Conservation (phyloP, 257 asterid genomes). For the Fraxinus pennsylvanica region DNA sequence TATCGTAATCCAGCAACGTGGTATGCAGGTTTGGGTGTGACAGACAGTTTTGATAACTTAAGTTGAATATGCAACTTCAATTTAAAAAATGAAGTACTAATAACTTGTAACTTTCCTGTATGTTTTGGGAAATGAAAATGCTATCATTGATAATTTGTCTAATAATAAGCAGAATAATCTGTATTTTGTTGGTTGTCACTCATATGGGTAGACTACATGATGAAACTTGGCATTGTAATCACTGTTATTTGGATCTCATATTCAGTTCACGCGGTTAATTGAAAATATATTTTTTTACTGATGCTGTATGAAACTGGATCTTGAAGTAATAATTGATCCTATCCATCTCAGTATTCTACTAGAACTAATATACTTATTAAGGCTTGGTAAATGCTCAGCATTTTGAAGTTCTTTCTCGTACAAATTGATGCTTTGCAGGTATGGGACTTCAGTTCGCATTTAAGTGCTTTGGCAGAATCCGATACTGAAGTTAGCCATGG, state of each 20-base stretch:
- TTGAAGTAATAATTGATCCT: neutral
- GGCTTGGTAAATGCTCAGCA: neutral
- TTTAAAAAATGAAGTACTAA: neutral
- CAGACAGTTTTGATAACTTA: neutral
- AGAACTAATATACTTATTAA: neutral
- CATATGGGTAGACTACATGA: neutral
- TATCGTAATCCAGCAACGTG: neutral
- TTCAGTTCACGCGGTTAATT: neutral
- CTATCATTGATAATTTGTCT: neutral
- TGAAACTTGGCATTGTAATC: neutral
- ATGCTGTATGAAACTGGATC: neutral
- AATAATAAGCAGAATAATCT: neutral
- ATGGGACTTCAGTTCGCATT: constrained; percentile 89
- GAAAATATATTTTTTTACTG: neutral
- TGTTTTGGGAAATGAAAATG: neutral
- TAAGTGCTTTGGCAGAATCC: constrained; percentile 67
- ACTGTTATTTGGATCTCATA: neutral
- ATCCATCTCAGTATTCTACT: constrained; percentile 11
- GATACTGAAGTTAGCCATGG: constrained; percentile 43
- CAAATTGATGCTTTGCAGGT: constrained; percentile 48
- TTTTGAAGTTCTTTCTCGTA: constrained; percentile 15
- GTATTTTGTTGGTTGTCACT: neutral
- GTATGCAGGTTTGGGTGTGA: neutral
- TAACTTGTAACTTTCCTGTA: neutral
- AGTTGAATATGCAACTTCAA: neutral